These are phyloP conservation scores for Danielozyma ontarioensis DNA, from an alignment of 805 yeast species.

Conservation along the genomic window DNA sequence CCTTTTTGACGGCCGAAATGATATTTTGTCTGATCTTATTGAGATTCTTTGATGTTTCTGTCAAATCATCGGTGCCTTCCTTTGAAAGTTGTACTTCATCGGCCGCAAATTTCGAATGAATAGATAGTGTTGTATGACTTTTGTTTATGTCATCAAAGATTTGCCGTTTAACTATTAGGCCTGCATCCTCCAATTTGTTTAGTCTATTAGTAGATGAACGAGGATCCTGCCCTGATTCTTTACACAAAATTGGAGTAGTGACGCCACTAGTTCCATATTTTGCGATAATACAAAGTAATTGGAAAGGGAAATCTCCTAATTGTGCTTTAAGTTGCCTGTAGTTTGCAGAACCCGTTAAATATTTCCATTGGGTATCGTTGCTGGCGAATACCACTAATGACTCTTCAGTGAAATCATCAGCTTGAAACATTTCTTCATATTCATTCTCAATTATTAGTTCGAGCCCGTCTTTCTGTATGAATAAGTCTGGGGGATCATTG, in stretches of 20 bases:
- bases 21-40: slow-evolving; percentile 30
- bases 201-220: slow-evolving; percentile 64
- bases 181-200: slow-evolving; percentile 46
- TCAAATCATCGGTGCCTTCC: slow-evolving; percentile 15
- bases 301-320: slow-evolving; percentile 48
- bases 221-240: slow-evolving; percentile 61
- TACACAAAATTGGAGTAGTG: slow-evolving; percentile 51
- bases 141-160: slow-evolving; percentile 33
- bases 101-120: slow-evolving; percentile 43
- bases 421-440: slow-evolving; percentile 12
- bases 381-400: slow-evolving; percentile 30
- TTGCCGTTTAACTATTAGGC: slow-evolving; percentile 39
- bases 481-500: slow-evolving; percentile 7
- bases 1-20: slow-evolving; percentile 46
- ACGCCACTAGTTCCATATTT: slow-evolving; percentile 52
- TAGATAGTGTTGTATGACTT: slow-evolving; percentile 49
- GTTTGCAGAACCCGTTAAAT: slow-evolving; percentile 45
- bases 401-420: slow-evolving; percentile 11
- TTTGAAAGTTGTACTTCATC: slow-evolving; percentile 18
- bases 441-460: slow-evolving; percentile 10
- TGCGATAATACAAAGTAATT: slow-evolving; percentile 60
- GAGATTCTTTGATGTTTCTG: slow-evolving; percentile 25
- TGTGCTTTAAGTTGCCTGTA: slow-evolving; percentile 44
- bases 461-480: slow-evolving; percentile 8
- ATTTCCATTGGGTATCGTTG: slow-evolving; percentile 53